phyloP scores from a whole-genome alignment of 805 yeast genomes.

The Cyberlindnera subsufficiens region DNA sequence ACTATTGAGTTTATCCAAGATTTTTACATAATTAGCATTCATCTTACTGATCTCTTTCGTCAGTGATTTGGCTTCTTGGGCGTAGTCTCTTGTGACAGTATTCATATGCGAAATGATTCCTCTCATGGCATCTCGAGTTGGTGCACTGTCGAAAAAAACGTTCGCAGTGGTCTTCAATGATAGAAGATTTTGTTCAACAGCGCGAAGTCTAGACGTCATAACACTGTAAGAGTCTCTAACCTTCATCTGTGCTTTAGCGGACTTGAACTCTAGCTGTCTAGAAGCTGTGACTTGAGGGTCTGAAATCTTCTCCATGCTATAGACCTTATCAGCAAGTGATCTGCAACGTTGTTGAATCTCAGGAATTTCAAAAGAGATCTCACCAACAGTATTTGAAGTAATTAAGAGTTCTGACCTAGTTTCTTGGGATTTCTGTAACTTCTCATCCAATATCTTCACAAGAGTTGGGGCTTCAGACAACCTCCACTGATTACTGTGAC shows the following conservation, averaged over 20 bases:
- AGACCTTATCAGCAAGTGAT: conserved; percentile 7
- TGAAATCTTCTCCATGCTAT: conserved; percentile 3
- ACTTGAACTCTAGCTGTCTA: conserved; percentile 18
- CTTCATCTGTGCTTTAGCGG: conserved; percentile 10
- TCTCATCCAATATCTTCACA: conserved; percentile 2
- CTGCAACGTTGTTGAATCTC: background rate
- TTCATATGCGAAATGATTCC: conserved; percentile 14
- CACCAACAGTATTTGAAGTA: background rate
- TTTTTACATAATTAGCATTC: conserved; percentile 16
- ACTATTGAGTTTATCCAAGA: conserved; percentile 8
- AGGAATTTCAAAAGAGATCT: conserved; percentile 1
- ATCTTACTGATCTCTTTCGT: conserved; percentile 15
- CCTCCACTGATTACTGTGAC: conserved; percentile 32
- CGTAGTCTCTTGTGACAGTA: conserved; percentile 12
- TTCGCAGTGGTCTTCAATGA: conserved; percentile 15
- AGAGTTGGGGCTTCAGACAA: conserved; percentile 24
- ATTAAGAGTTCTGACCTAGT: background rate
- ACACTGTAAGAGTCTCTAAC: conserved; percentile 10
- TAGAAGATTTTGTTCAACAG: conserved; percentile 14
- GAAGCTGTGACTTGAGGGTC: conserved; percentile 4
- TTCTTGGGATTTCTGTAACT: background rate
- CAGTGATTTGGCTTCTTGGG: conserved; percentile 15
- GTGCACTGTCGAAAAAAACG: conserved; percentile 6
- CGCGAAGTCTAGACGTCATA: conserved; percentile 9
- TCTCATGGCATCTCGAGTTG: conserved; percentile 10